These are phyloP conservation scores for Colletotrichum sp. DNA, from an alignment of 2,329 filamentous ascomycete species.

Conservation along the genomic window DNA sequence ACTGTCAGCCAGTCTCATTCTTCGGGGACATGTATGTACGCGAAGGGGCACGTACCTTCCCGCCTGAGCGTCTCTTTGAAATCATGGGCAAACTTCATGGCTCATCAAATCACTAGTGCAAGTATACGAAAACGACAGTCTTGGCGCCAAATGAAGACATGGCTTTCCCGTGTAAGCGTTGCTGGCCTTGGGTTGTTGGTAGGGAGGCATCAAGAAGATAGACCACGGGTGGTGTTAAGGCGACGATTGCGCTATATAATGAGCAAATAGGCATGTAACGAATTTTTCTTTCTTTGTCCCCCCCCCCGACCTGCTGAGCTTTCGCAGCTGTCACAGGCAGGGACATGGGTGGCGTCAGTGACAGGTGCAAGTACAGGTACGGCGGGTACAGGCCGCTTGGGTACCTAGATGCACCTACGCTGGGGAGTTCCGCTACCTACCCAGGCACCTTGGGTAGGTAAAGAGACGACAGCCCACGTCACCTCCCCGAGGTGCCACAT, in stretches of 20 bases:
- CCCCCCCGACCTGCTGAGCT: background rate
- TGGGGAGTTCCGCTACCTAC: background rate
- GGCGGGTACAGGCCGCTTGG: background rate
- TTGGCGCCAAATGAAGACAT: background rate
- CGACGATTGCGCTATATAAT: slow-evolving; percentile 3
- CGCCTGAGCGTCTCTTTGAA: slow-evolving; percentile 73
- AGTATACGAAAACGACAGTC: background rate
- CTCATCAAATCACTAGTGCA: background rate
- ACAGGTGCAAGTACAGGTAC: background rate
- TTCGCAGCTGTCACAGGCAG: background rate
- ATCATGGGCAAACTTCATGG: slow-evolving; percentile 87
- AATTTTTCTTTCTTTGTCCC: background rate
- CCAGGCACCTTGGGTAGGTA: background rate
- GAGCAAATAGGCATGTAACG: background rate
- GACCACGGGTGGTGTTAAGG: background rate
- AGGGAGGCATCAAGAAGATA: background rate
- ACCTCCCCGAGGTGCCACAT: background rate
- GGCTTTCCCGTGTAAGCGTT: background rate
- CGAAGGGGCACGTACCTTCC: slow-evolving; percentile 48
- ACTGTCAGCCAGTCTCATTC: background rate
- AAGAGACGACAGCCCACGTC: background rate
- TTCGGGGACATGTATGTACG: background rate
- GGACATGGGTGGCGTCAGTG: background rate
- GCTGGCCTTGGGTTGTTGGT: background rate
- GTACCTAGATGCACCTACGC: background rate